Evolutionary conservation across 768 basidiomycete genomes (phyloP).

Genomic region (Lactarius quietus): DNA sequence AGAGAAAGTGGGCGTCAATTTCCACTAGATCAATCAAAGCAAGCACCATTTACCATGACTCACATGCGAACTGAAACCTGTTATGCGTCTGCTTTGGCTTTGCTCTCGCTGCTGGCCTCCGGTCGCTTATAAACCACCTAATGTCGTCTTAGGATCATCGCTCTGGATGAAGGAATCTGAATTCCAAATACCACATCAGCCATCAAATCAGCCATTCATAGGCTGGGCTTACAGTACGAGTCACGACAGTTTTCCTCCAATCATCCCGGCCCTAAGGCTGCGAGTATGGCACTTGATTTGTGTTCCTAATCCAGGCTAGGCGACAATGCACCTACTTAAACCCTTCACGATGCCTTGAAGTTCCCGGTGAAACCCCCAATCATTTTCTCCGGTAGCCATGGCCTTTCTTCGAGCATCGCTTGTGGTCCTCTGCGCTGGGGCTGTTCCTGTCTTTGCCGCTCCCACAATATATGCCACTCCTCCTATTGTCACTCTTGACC

Average conservation of each 20-base stretch:
- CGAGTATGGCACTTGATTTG: neutral
- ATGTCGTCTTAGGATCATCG: too few species aligned
- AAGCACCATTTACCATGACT: neutral
- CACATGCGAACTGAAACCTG: too few species aligned
- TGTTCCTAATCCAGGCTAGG: neutral
- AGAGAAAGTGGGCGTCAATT: neutral
- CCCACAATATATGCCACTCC: neutral
- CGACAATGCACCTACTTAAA: neutral
- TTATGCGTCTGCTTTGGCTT: too few species aligned
- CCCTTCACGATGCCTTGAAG: neutral
- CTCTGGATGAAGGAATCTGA: too few species aligned
- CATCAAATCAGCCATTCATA: too few species aligned
- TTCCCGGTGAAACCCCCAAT: neutral
- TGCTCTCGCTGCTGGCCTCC: too few species aligned
- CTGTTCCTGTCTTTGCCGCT: neutral
- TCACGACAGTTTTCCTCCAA: too few species aligned
- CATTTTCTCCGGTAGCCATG: neutral
- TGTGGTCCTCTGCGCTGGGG: neutral
- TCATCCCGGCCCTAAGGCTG: too few species aligned
- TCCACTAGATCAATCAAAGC: neutral
- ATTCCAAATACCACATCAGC: too few species aligned
- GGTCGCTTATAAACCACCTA: too few species aligned
- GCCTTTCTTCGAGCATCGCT: neutral
- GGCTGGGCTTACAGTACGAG: too few species aligned
- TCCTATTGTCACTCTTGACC: conserved; percentile 30